These are phyloP conservation scores for Lactarius indigo DNA, from an alignment of 768 basidiomycete species.

Conservation along the genomic window DNA sequence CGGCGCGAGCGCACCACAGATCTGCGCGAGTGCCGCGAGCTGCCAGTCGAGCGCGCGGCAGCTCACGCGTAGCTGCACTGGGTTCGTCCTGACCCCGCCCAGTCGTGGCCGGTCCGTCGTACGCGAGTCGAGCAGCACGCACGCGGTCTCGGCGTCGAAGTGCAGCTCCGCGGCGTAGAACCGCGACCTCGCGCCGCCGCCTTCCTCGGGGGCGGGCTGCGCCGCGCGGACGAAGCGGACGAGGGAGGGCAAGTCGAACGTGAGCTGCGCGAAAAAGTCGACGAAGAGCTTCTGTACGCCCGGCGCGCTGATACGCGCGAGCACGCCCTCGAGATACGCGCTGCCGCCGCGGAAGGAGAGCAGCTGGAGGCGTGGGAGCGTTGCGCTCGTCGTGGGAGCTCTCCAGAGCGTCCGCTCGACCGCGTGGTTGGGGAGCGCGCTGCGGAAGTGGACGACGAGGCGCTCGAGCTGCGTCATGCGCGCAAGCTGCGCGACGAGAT, in stretches of 20 bases:
- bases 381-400: not conserved
- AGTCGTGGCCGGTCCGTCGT: not conserved
- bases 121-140: not conserved
- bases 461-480: constrained; percentile 5
- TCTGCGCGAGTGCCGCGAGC: not conserved
- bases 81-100: not conserved
- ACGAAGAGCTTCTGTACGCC: not conserved
- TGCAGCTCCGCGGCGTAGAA: not conserved
- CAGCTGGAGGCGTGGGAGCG: not conserved
- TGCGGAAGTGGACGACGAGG: constrained; percentile 4
- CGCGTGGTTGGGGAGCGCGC: not conserved
- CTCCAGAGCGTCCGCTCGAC: not conserved
- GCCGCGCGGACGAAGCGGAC: not conserved
- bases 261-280: constrained; percentile 10
- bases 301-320: not conserved
- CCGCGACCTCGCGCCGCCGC: not conserved
- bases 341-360: constrained; percentile 8
- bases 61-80: not conserved
- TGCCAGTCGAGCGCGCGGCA: not conserved
- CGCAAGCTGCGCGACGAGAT: not conserved
- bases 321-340: not conserved
- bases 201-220: not conserved
- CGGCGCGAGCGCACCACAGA: constrained; percentile 3
- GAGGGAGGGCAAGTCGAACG: not conserved
- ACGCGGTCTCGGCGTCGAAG: not conserved